These are phyloP conservation scores for Ailanthus altissimus DNA, from an alignment of 345 rosid genomes.

Conservation along the genomic window DNA sequence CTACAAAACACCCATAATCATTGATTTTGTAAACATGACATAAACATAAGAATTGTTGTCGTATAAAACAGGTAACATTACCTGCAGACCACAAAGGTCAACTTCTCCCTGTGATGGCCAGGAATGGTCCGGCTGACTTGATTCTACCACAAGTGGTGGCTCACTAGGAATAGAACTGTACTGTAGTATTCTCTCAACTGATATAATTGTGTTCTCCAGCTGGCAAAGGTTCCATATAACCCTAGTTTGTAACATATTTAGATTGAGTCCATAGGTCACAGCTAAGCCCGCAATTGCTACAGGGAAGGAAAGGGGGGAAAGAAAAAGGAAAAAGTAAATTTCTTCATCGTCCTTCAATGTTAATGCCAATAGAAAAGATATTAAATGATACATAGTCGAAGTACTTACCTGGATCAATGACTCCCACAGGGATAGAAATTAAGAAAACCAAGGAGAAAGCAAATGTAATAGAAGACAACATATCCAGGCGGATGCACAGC, in stretches of 20 bases:
- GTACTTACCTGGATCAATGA: conserved; percentile 1
- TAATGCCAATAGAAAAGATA: not conserved
- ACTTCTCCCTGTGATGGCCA: conserved; percentile 11
- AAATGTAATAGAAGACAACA: conserved; percentile 2
- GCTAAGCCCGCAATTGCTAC: conserved; percentile 19
- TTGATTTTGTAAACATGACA: not conserved
- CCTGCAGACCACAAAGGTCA: conserved; percentile 20
- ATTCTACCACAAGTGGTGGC: conserved; percentile 1
- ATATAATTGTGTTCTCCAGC: not conserved
- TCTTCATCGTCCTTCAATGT: not conserved
- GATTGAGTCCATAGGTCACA: conserved; percentile 14
- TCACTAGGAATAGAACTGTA: conserved; percentile 5
- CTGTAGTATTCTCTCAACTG: conserved; percentile 7
- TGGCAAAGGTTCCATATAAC: conserved; percentile 33
- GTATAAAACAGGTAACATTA: conserved; percentile 11
- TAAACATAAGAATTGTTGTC: not conserved
- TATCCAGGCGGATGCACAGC: conserved; percentile 16
- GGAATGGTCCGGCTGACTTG: not conserved
- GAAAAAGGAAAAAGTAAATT: not conserved
- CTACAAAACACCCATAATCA: conserved; percentile 10
- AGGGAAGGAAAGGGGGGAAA: not conserved
- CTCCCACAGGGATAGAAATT: conserved; percentile 7
- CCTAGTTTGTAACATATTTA: conserved; percentile 25
- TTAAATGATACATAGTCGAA: not conserved
- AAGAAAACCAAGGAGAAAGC: conserved; percentile 8